Percentiles rank a stretch among this genome's conserved stretches.
Conservation (phyloP, 208 protist genomes). For the Acanthamoeba lenticulata region DNA sequence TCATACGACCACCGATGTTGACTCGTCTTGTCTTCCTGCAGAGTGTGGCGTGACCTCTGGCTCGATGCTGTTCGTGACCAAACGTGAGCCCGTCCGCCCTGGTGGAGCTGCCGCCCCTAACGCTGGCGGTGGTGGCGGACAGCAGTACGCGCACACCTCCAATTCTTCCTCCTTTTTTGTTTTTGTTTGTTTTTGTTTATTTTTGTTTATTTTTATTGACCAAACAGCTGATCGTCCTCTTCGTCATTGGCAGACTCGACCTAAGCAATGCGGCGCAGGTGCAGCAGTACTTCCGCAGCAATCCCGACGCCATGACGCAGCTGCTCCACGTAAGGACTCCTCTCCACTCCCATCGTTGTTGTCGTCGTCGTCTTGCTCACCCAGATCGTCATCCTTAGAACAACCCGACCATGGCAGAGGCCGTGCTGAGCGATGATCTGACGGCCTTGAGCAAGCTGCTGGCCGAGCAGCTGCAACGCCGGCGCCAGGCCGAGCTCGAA, state of each 20-base stretch:
- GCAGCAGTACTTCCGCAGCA: slow-evolving; percentile 65
- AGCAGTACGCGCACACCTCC: background rate
- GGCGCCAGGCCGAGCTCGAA: slow-evolving; percentile 30
- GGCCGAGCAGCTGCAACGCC: background rate
- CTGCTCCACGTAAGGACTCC: slow-evolving; percentile 50
- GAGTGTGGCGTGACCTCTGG: background rate
- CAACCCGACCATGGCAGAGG: slow-evolving; percentile 76
- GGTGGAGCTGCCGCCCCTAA: no score
- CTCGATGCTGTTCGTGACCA: slow-evolving; percentile 17
- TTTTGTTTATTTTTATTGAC: background rate
- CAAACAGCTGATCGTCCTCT: slow-evolving; percentile 91
- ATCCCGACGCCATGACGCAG: slow-evolving; percentile 43
- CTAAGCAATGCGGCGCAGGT: background rate
- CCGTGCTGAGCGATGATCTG: slow-evolving; percentile 72
- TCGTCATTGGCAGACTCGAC: slow-evolving; percentile 82
- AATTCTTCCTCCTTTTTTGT: background rate
- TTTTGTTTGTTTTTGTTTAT: background rate
- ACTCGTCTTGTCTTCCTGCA: background rate
- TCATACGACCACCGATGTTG: no score
- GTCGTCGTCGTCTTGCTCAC: background rate
- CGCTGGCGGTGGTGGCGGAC: background rate
- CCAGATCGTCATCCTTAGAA: background rate
- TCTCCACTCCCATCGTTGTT: background rate
- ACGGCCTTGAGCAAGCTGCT: background rate
- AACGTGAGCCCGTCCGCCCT: background rate